Conservation (phyloP, 2,329 filamentous ascomycete species). For the Colletotrichum liriopes region DNA sequence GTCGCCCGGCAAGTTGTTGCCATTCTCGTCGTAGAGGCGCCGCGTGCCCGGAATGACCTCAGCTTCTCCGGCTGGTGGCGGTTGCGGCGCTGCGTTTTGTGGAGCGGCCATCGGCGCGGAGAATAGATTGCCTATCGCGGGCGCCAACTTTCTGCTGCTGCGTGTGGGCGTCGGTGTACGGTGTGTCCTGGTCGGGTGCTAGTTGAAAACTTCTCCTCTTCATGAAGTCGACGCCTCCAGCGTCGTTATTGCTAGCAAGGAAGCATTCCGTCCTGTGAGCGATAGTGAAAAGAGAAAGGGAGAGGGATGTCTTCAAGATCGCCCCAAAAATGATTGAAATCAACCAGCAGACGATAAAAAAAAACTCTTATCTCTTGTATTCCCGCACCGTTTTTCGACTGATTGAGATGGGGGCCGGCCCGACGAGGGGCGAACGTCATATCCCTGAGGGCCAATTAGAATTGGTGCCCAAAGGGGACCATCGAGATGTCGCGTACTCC, state of each 20-base stretch:
- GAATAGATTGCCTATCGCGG: neutral
- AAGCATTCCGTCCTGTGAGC: slow-evolving; percentile 32
- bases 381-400: neutral
- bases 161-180: neutral
- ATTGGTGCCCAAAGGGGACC: neutral
- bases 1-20: slow-evolving; percentile 23
- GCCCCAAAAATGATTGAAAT: neutral
- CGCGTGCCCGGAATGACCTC: slow-evolving; percentile 41
- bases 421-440: slow-evolving; percentile 15
- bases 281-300: neutral
- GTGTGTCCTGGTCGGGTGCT: neutral
- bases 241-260: slow-evolving; percentile 33
- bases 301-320: neutral
- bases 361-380: slow-evolving; percentile 13
- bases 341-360: neutral
- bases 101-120: slow-evolving; percentile 35
- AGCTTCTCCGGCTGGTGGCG: slow-evolving; percentile 5
- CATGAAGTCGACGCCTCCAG: slow-evolving; percentile 41
- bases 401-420: slow-evolving; percentile 12
- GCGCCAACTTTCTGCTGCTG: neutral
- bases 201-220: slow-evolving; percentile 28
- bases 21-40: slow-evolving; percentile 36
- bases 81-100: slow-evolving; percentile 1
- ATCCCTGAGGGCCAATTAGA: slow-evolving; percentile 9
- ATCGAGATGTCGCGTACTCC: slow-evolving; percentile 6